phyloP scores from a whole-genome alignment of 2,329 filamentous ascomycete genomes.

The Xylariaceae sp. region DNA sequence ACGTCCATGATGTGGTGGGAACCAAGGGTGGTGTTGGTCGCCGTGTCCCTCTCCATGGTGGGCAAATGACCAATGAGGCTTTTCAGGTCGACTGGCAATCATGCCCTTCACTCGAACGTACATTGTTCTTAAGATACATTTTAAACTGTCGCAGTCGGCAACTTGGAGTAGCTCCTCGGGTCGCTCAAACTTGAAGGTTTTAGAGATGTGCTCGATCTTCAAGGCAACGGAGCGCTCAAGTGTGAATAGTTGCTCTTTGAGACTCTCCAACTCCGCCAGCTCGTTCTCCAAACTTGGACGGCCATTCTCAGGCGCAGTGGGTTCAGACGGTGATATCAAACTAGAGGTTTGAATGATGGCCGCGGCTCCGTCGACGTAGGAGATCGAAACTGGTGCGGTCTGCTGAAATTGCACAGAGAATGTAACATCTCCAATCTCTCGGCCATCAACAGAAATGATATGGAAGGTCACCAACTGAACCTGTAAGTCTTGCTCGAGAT shows the following conservation, averaged over 20 bases:
- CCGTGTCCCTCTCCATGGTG: slow-evolving; percentile 29
- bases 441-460: slow-evolving; percentile 50
- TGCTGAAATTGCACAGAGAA: slow-evolving; percentile 56
- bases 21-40: slow-evolving; percentile 26
- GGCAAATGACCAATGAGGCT: slow-evolving; percentile 33
- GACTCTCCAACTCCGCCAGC: slow-evolving; percentile 51
- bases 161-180: slow-evolving; percentile 35
- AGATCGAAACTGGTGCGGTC: slow-evolving; percentile 48
- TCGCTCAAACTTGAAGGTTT: slow-evolving; percentile 42
- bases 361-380: slow-evolving; percentile 49
- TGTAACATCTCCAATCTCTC: slow-evolving; percentile 44
- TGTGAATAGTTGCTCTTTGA: slow-evolving; percentile 49
- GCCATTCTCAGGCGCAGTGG: slow-evolving; percentile 16
- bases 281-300: slow-evolving; percentile 46
- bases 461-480: slow-evolving; percentile 53
- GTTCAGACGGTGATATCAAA: slow-evolving; percentile 26
- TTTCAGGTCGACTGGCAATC: slow-evolving; percentile 31
- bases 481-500: slow-evolving; percentile 46
- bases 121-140: slow-evolving; percentile 50
- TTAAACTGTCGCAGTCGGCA: slow-evolving; percentile 48
- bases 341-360: slow-evolving; percentile 37
- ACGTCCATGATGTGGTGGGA: slow-evolving; percentile 31
- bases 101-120: slow-evolving; percentile 47
- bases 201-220: slow-evolving; percentile 49
- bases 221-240: slow-evolving; percentile 50